Evolutionary conservation across 1,284 basidiomycete species (phyloP).

Genomic region (Rhodotorula sp.): DNA sequence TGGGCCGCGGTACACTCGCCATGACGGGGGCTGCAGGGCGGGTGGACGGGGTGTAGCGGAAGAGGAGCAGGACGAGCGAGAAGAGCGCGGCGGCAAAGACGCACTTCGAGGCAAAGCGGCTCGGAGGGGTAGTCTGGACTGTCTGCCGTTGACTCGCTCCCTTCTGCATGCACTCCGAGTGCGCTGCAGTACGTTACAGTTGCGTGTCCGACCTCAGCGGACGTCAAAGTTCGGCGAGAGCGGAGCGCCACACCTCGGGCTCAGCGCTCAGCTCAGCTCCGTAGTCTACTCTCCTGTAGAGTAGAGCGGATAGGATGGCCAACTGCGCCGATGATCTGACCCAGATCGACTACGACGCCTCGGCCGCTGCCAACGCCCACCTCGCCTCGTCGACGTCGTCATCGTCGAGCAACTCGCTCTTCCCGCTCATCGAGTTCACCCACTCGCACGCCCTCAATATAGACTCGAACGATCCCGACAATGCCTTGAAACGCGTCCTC

Average conservation of each 20-base stretch:
- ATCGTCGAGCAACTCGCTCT: constrained; percentile 31
- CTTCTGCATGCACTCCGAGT: not conserved
- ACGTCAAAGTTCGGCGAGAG: not conserved
- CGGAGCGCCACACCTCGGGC: not conserved
- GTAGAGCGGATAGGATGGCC: constrained; percentile 1
- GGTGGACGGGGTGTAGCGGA: not conserved
- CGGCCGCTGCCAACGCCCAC: not conserved
- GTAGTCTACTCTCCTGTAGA: not conserved
- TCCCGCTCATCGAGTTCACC: constrained; percentile 30
- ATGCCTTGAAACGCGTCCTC: constrained; percentile 25
- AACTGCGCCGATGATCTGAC: constrained; percentile 40
- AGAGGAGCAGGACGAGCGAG: not conserved
- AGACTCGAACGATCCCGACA: not conserved
- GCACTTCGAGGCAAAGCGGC: not conserved
- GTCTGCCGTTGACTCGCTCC: too few species aligned
- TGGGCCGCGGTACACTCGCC: constrained; percentile 18
- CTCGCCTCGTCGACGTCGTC: constrained; percentile 18
- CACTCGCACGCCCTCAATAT: constrained; percentile 31
- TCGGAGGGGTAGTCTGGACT: not conserved
- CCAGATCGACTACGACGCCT: constrained; percentile 24
- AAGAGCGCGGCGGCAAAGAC: not conserved
- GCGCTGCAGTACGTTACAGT: not conserved
- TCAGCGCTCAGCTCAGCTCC: too few species aligned
- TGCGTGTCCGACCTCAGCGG: not conserved
- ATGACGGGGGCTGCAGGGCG: not conserved